Evolutionary conservation across 805 yeast species (phyloP).

Genomic region (Monosporozyma unispora): DNA sequence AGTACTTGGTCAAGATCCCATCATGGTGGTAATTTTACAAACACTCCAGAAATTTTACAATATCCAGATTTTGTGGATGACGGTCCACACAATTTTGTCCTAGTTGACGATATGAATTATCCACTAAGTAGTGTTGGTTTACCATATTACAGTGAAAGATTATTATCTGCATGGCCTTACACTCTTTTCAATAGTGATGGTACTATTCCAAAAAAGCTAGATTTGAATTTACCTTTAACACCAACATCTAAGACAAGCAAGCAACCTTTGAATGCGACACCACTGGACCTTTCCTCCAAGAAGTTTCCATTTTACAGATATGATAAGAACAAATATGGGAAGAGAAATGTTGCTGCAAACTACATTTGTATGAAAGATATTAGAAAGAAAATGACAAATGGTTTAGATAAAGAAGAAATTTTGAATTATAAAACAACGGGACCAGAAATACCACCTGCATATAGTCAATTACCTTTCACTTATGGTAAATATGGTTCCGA

Average conservation of each 20-base stretch:
- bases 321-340: constrained; percentile 48
- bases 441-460: constrained; percentile 60
- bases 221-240: constrained; percentile 24
- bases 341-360: constrained; percentile 40
- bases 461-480: constrained; percentile 61
- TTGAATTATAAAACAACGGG: constrained; percentile 17
- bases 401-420: constrained; percentile 4
- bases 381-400: constrained; percentile 12
- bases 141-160: constrained; percentile 72
- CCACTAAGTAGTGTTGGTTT: constrained; percentile 72
- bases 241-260: constrained; percentile 2
- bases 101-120: constrained; percentile 36
- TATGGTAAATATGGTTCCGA: constrained; percentile 88
- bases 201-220: constrained; percentile 47
- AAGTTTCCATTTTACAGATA: constrained; percentile 41
- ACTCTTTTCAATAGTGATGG: constrained; percentile 54
- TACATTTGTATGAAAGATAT: constrained; percentile 34
- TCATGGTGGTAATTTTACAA: constrained; percentile 18
- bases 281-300: constrained; percentile 20
- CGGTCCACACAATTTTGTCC: constrained; percentile 21
- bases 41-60: constrained; percentile 38
- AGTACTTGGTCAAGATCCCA: constrained; percentile 26
- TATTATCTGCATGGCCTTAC: constrained; percentile 76
- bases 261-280: constrained; percentile 2
- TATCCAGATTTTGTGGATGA: constrained; percentile 43